Evolutionary conservation across 2,329 filamentous ascomycete species (phyloP).

Genomic region (Mycosphaerella sp.): DNA sequence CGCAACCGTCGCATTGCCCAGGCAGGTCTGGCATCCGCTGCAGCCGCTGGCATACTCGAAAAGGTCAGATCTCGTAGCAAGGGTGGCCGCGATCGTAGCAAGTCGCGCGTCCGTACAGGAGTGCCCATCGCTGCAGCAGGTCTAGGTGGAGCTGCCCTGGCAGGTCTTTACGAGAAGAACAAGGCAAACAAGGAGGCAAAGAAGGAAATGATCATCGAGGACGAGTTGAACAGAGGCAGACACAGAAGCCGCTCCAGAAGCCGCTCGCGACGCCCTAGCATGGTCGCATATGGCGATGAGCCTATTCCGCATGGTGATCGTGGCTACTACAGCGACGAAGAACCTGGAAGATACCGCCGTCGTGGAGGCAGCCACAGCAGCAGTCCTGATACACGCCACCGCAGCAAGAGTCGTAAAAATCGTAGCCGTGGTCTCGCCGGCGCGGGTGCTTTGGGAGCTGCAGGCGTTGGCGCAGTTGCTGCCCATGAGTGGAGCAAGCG

Average conservation of each 20-base stretch:
- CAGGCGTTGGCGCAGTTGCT: constrained; percentile 52
- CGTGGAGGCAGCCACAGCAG: constrained; percentile 39
- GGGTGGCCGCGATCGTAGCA: constrained; percentile 46
- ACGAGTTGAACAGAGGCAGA: constrained; percentile 31
- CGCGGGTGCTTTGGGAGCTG: constrained; percentile 47
- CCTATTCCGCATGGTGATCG: constrained; percentile 53
- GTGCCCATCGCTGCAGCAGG: constrained; percentile 57
- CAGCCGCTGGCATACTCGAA: constrained; percentile 56
- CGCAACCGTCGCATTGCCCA: constrained; percentile 55
- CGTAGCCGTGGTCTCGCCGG: constrained; percentile 48
- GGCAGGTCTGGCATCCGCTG: constrained; percentile 57
- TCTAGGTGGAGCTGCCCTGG: constrained; percentile 54
- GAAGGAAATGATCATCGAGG: constrained; percentile 37
- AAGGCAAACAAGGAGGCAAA: constrained; percentile 55
- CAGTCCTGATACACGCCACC: constrained; percentile 35
- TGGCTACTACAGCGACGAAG: constrained; percentile 36
- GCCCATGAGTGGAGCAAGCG: constrained; percentile 53
- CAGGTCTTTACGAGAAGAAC: constrained; percentile 57
- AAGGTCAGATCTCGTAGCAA: constrained; percentile 54
- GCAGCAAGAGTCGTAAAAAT: constrained; percentile 41
- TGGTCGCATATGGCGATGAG: constrained; percentile 60
- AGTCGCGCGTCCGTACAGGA: constrained; percentile 51
- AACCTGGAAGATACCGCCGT: constrained; percentile 40
- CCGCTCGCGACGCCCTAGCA: constrained; percentile 38
- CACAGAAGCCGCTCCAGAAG: constrained; percentile 26